These are phyloP conservation scores for Pyrenophora graminea DNA, from an alignment of 2,329 filamentous ascomycete species.

Conservation along the genomic window DNA sequence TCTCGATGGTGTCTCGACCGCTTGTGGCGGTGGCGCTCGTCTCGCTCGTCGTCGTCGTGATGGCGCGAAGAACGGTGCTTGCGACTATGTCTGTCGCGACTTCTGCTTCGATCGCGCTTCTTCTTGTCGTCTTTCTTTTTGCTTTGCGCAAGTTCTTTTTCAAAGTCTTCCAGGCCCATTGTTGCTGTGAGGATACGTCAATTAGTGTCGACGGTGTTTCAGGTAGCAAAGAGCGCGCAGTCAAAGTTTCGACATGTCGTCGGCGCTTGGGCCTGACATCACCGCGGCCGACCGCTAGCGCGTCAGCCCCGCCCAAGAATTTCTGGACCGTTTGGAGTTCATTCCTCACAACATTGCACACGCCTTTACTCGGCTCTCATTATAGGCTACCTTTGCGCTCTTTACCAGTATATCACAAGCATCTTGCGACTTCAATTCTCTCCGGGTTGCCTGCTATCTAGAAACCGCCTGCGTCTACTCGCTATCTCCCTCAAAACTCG, in stretches of 20 bases:
- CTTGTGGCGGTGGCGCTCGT: conserved; percentile 63
- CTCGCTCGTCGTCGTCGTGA: conserved; percentile 54
- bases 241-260: conserved; percentile 15
- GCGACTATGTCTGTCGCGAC: conserved; percentile 47
- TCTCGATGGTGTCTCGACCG: conserved; percentile 62
- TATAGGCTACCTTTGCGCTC: too few relatives aligned
- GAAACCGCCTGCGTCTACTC: too few relatives aligned
- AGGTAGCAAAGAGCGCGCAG: conserved; percentile 9
- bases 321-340: conserved; percentile 19
- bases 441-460: background rate
- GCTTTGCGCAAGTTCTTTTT: conserved; percentile 72
- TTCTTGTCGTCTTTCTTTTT: conserved; percentile 60
- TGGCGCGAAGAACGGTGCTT: conserved; percentile 51
- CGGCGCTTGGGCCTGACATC: conserved; percentile 34
- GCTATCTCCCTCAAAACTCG: background rate
- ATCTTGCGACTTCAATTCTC: too few relatives aligned
- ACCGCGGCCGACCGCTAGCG: conserved; percentile 23
- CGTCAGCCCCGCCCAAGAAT: conserved; percentile 41
- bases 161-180: conserved; percentile 74
- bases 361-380: too few relatives aligned
- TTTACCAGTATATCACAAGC: too few relatives aligned
- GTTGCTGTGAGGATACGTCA: conserved; percentile 10
- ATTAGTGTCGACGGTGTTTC: background rate
- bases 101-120: conserved; percentile 52
- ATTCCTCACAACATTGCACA: too few relatives aligned